phyloP scores from a whole-genome alignment of 2,329 filamentous ascomycete species.

The Fusarium setosum region DNA sequence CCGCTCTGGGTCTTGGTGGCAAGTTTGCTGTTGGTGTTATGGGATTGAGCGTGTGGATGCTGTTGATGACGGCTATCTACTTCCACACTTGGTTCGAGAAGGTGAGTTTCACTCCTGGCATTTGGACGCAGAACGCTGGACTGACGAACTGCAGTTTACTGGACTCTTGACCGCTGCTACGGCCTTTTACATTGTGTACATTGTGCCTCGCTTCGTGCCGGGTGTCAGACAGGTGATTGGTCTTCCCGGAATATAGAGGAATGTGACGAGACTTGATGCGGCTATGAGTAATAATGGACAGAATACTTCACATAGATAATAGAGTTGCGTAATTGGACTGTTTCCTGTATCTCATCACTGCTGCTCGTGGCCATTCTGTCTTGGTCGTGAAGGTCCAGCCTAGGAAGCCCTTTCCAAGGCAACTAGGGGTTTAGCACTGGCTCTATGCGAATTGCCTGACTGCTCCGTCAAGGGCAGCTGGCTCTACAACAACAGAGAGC shows the following conservation, averaged over 20 bases:
- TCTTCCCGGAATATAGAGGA: constrained; percentile 60
- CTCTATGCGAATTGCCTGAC: no score
- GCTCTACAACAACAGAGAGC: no score
- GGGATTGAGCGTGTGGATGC: constrained; percentile 88
- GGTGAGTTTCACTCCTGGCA: constrained; percentile 60
- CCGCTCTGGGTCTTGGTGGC: constrained; percentile 57
- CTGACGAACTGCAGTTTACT: constrained; percentile 58
- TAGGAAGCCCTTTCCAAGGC: no score
- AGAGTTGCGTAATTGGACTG: constrained; percentile 13
- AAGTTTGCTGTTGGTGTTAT: constrained; percentile 73
- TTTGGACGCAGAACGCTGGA: neutral
- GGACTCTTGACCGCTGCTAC: constrained; percentile 61
- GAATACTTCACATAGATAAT: constrained; percentile 15
- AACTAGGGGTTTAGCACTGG: neutral
- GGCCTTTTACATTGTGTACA: constrained; percentile 62
- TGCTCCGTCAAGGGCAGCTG: no score
- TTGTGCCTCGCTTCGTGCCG: constrained; percentile 63
- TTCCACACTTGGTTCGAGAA: constrained; percentile 99
- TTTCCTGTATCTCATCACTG: neutral
- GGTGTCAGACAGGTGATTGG: constrained; percentile 58
- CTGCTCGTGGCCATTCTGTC: neutral
- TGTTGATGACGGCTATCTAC: constrained; percentile 98
- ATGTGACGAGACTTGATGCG: constrained; percentile 19
- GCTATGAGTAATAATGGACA: constrained; percentile 17
- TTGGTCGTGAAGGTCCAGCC: no score